A percentile compares a stretch with the other conserved stretches of the same genome.
These are phyloP conservation scores for Colletotrichum magnum DNA, from an alignment of 2,329 filamentous ascomycete genomes.

Conservation along the genomic window DNA sequence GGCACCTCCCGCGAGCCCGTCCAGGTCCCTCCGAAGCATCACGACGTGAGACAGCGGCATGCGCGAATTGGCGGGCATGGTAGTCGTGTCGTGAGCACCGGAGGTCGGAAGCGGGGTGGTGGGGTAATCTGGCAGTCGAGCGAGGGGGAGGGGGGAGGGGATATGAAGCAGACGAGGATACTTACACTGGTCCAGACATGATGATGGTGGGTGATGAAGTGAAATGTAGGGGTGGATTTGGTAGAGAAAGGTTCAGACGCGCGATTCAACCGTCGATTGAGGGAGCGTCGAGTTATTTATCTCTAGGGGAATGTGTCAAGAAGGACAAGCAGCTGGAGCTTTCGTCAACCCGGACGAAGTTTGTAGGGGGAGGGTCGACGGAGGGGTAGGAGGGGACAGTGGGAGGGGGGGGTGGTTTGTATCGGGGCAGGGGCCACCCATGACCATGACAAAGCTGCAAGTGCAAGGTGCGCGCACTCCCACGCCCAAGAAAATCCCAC, in stretches of 20 bases:
- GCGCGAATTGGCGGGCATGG: constrained; percentile 51
- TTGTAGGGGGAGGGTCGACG: constrained; percentile 40
- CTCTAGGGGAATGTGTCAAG: constrained; percentile 39
- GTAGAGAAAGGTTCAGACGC: constrained; percentile 33
- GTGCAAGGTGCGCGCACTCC: constrained; percentile 23
- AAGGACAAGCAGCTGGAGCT: constrained; percentile 38
- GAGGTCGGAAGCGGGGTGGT: constrained; percentile 54
- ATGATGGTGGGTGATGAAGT: constrained; percentile 49
- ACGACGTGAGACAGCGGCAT: constrained; percentile 40
- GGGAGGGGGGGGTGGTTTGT: constrained; percentile 34
- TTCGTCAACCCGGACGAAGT: constrained; percentile 41
- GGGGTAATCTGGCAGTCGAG: constrained; percentile 49
- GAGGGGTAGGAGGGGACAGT: constrained; percentile 37
- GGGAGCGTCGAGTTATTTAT: constrained; percentile 43
- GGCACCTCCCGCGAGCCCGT: constrained; percentile 24
- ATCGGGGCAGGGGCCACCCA: constrained; percentile 37
- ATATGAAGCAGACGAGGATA: constrained; percentile 50
- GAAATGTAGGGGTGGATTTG: constrained; percentile 27
- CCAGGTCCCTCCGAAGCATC: neutral
- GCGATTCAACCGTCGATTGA: constrained; percentile 25
- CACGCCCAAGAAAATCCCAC: constrained; percentile 14
- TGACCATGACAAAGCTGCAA: constrained; percentile 32
- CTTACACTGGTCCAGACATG: constrained; percentile 80
- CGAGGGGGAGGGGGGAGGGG: constrained; percentile 28
- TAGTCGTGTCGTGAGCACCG: constrained; percentile 43